Percentiles rank a stretch among this genome's conserved stretches.
Evolutionary conservation across 371 early-diverging fungal genomes (phyloP).

Genomic region (Mucor racemosus): DNA sequence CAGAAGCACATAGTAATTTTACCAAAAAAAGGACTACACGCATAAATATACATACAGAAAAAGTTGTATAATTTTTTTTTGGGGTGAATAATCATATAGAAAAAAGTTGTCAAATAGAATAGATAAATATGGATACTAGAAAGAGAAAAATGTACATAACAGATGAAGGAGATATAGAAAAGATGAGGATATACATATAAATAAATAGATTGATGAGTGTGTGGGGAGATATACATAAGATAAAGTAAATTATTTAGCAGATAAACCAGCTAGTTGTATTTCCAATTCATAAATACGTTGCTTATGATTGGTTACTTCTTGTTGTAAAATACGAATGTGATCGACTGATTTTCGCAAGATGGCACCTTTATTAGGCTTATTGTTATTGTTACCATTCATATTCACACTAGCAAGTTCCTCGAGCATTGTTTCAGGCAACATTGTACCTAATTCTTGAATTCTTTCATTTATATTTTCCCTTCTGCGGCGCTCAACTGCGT

Average conservation of each 20-base stretch:
- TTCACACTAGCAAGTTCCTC: constrained; percentile 54
- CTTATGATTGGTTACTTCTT: constrained; percentile 57
- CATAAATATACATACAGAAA: neutral
- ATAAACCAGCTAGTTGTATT: constrained; percentile 27
- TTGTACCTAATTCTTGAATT: constrained; percentile 89
- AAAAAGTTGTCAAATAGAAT: neutral
- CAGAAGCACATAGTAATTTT: neutral
- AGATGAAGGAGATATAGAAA: neutral
- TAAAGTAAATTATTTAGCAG: neutral
- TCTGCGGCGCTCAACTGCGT: constrained; percentile 87
- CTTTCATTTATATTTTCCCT: constrained; percentile 98
- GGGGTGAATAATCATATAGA: neutral
- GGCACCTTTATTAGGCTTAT: constrained; percentile 83
- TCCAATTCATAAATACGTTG: constrained; percentile 79
- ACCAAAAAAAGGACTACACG: neutral
- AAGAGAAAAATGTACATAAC: neutral
- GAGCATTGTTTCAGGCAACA: constrained; percentile 79
- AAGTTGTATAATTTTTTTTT: neutral
- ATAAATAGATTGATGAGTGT: neutral
- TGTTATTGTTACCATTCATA: constrained; percentile 35
- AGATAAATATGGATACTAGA: too few species aligned
- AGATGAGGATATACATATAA: neutral
- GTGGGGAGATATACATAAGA: neutral
- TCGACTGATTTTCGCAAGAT: constrained; percentile 91
- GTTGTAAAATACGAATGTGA: constrained; percentile 79